Evolutionary conservation across 2,329 filamentous ascomycete genomes (phyloP), one percentile per base, ranked within the genome.

Genomic region (Albophoma yamanashiensis): DNA sequence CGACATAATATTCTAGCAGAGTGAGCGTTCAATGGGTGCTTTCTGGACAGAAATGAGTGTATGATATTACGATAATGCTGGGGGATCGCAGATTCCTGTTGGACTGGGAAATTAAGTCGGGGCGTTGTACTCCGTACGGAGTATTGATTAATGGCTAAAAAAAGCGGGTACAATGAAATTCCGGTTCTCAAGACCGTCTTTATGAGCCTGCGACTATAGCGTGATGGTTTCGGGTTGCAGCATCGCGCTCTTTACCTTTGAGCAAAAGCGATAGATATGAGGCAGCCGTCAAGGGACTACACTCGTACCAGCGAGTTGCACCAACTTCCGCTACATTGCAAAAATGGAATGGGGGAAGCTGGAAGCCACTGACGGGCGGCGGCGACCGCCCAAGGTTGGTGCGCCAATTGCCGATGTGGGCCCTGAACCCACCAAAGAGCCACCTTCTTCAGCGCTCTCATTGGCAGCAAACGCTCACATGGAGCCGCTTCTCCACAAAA

Each of bases 1-100:
- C 53, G 64, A 67, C 31, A 65, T 67, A 47, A 64, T 67, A 34
- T 65, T 65, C n/a, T 65, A 57, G 53, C 40, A 9, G 7, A 47
- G 25, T 31, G 20, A 4, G 50, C 20, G 9, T 52, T 22, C 2
- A 7, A 9, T 6, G 9, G 15, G 27, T 53, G 27, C 17, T 11
- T n/a, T 53, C 20, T 6, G 27, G 50, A 11, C 17, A 1, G 27
- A 34, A 11, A 36, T 7, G 31, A 55, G 4, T 55, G 31, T 36
- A 53, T 22, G 50, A 55, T 36, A 8, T 22, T 17, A 53, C 4
- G 31, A 36, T 22, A 15, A 14, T 2, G n/a, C 12, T 11, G 11
- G 6, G 34, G 17, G 27, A 4, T 47, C 27, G 27, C 27, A 31
- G 27, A 3, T 31, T 31, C 4, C 34, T 4, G 7, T 36, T 36